Base-by-base conservation (phyloP, 2,329 filamentous ascomycete species). In the Ophiostoma ips region DNA sequence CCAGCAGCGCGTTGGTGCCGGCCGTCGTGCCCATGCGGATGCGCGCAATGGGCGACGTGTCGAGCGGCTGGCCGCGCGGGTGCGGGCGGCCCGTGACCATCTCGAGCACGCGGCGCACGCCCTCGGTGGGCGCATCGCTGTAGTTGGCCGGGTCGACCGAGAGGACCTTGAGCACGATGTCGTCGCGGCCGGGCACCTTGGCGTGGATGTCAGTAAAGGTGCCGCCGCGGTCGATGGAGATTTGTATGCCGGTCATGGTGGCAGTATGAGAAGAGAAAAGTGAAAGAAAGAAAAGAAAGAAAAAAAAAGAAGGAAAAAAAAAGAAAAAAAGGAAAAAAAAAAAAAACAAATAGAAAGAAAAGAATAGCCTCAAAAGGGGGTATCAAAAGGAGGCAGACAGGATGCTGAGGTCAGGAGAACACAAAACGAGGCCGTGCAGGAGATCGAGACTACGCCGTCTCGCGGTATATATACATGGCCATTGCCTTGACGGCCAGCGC, bases 21-120 rank as follows among this genome's bases (percentile, higher is more conserved):
- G 95, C 88, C 0, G 89, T 95, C 1, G 89, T 95, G 36, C 89
- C 89, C 88, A 95, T 95, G 44, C 89, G 83, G 21, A 45, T 46
- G 21, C 46, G 43, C 8, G 40, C 24, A 8, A 52, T 41, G n/a
- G 40, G 40, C 12, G 24, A 30, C 10, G 48, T 34, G 16, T 46
- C 34, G 11, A 84, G 64, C 2, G 76, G 69, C 59, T 79, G 64
- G 18, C 78, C 79, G 38, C 79, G 71, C 3, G 76, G 76, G 21
- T 81, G 79, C 16, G 78, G 72, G 50, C 70, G 67, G 50, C 73
- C 73, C 62, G 0, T 52, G 13, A 50, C 53, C 11, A 53, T 37
- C 37, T 59, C 57, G 43, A 59, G 48, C 28, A 11, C 71, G 72
- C 63, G 81, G 77, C 50, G 66, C 52, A 84, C 84, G 31, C 79